Evolutionary conservation across 2,329 filamentous ascomycete species (phyloP), one percentile per base, ranked within the genome.

Genomic region (Colletotrichum tamarilloi): DNA sequence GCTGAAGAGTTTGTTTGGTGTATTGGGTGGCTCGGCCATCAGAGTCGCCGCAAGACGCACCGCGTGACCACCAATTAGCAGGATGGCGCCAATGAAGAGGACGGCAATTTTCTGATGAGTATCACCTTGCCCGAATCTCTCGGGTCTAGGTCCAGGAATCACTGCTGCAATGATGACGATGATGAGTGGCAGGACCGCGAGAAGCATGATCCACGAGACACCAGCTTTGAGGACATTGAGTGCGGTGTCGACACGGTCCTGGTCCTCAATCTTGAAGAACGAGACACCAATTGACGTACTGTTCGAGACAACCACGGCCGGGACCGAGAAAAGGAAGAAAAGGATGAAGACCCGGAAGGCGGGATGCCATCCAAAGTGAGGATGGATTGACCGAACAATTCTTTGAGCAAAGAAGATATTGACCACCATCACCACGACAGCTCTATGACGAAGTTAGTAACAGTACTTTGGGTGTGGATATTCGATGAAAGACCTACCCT

Each of bases 371-470:
- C 83, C 83, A 26, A 84, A 60, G 8, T 38, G 14, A 12, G 83
- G 82, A 55, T 82, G 82, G 62, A 80, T 79, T 2, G 83, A 81
- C 62, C 83, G 81, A 3, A 84, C 74, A 14, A 85, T 78, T 63
- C 83, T 81, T 74, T 83, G 82, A 0, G 80, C 79, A 67, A 84
- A 82, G 72, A 84, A 77, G 22, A 84, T 77, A 74, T 84, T 84
- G 74, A 83, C 75, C 55, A 81, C 73, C 65, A 83, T 84, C 14
- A 83, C 56, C 7, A 83, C 74, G 19, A 83, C 78, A 7, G 82
- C 79, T n/a, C 83, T 80, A 38, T 1, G 3, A 4, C 91, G 85
- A 76, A 4, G 14, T 73, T 5, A 70, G 62, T 87, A 4, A 35
- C 4, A 35, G 32, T 35, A 35, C 32, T 35, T 35, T 35, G 32